Evolutionary conservation across 257 asterid species (phyloP).

Genomic region (Ballota nigra): DNA sequence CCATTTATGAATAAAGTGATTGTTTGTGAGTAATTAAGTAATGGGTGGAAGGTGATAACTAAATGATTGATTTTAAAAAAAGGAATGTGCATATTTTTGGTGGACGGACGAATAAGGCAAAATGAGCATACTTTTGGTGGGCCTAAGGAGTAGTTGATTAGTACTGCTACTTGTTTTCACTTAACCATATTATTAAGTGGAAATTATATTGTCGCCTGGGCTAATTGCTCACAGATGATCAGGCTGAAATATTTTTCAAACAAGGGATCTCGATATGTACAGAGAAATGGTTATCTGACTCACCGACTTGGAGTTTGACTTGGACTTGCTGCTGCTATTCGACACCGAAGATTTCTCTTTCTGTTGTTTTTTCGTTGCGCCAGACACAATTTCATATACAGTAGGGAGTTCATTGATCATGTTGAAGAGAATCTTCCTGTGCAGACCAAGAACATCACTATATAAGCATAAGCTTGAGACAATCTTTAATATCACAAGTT

Average conservation of each 20-base stretch:
- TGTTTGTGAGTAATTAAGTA: no score
- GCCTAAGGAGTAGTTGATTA: no score
- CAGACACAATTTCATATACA: conserved; percentile 74
- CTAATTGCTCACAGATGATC: neutral
- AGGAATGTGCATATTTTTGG: no score
- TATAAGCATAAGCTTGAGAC: neutral
- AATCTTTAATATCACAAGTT: no score
- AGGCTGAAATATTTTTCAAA: neutral
- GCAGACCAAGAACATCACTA: conserved; percentile 15
- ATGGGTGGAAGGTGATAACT: no score
- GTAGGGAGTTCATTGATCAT: conserved; percentile 86
- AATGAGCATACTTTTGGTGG: no score
- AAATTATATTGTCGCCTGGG: neutral
- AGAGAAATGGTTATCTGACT: neutral
- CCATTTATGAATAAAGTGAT: no score
- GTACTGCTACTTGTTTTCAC: no score
- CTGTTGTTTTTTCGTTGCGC: conserved; percentile 57
- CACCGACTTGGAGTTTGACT: conserved; percentile 58
- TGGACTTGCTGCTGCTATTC: conserved; percentile 58
- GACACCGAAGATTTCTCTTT: conserved; percentile 63
- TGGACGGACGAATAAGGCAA: no score
- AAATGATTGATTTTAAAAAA: no score
- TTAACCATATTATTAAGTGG: neutral
- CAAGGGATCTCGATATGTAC: neutral
- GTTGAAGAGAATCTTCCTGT: conserved; percentile 75